phyloP scores from a whole-genome alignment of 2,329 filamentous ascomycete species.

The Sporothrix sp. region DNA sequence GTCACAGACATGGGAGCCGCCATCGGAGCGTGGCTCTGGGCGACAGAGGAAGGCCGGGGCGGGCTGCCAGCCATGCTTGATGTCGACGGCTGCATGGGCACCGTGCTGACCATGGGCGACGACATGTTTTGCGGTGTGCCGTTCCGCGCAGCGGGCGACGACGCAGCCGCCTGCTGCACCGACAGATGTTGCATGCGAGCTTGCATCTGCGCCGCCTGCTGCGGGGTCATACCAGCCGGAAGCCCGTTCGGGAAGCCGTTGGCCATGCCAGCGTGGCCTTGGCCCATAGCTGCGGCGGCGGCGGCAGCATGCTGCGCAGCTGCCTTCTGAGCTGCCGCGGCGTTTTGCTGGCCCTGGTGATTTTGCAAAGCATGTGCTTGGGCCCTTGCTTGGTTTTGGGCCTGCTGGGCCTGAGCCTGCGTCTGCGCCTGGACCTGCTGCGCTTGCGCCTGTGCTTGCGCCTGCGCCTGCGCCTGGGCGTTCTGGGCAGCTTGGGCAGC shows the following conservation, averaged over 20 bases:
- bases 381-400: constrained; percentile 16
- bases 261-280: constrained; percentile 35
- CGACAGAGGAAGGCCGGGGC: constrained; percentile 54
- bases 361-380: constrained; percentile 16
- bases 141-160: constrained; percentile 57
- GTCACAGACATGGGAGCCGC: constrained; percentile 49
- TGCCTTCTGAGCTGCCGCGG: constrained; percentile 22
- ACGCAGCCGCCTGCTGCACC: constrained; percentile 45
- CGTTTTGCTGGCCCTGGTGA: constrained; percentile 13
- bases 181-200: constrained; percentile 45
- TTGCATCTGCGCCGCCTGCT: constrained; percentile 31
- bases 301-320: constrained; percentile 17
- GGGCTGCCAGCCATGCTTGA: constrained; percentile 62
- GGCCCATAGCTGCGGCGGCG: constrained; percentile 28
- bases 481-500: not conserved
- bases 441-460: constrained; percentile 24
- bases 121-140: constrained; percentile 56
- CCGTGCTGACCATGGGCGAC: constrained; percentile 53
- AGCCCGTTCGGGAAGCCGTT: constrained; percentile 26
- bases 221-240: constrained; percentile 28
- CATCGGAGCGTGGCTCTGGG: constrained; percentile 48
- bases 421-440: too few relatives aligned
- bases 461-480: constrained; percentile 20
- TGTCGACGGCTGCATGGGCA: constrained; percentile 54
- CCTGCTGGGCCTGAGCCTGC: not conserved